A percentile compares a stretch with the other conserved stretches of the same genome.
phyloP scores from a whole-genome alignment of 2,329 filamentous ascomycete genomes.

The Pleomassaria siparia region DNA sequence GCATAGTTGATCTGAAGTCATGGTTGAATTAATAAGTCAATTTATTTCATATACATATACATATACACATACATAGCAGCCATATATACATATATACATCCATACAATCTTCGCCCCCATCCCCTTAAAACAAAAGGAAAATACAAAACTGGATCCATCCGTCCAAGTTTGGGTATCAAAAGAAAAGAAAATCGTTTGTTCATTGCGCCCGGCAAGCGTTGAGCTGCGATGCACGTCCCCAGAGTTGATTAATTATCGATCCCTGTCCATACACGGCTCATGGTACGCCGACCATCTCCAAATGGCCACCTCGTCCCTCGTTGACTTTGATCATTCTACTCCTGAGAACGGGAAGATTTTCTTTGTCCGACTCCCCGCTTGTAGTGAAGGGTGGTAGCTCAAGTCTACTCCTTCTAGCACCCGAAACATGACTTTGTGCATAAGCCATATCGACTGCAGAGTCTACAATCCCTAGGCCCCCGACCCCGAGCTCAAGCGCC shows the following conservation, averaged over 20 bases:
- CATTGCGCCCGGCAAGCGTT: no score
- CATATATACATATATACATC: slow-evolving; percentile 3
- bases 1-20: no score
- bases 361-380: slow-evolving; percentile 23
- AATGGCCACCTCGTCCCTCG: slow-evolving; percentile 20
- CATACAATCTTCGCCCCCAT: neutral
- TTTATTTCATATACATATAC: neutral
- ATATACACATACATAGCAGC: no score
- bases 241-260: neutral
- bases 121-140: neutral
- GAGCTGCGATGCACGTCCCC: neutral
- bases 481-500: slow-evolving; percentile 28
- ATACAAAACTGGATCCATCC: neutral
- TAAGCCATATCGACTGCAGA: slow-evolving; percentile 20
- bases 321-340: slow-evolving; percentile 26
- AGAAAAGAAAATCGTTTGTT: neutral
- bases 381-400: slow-evolving; percentile 8
- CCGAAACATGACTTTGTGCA: slow-evolving; percentile 4
- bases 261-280: slow-evolving; percentile 2
- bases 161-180: slow-evolving; percentile 1
- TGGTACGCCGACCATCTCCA: slow-evolving; percentile 28
- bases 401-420: slow-evolving; percentile 5
- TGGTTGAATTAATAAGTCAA: no score
- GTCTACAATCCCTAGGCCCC: slow-evolving; percentile 35
- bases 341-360: slow-evolving; percentile 27